Evolutionary conservation across 2,329 filamentous ascomycete genomes (phyloP), one percentile per base, ranked within the genome.

Genomic region (Immersiporthe knoxdaviesiana): DNA sequence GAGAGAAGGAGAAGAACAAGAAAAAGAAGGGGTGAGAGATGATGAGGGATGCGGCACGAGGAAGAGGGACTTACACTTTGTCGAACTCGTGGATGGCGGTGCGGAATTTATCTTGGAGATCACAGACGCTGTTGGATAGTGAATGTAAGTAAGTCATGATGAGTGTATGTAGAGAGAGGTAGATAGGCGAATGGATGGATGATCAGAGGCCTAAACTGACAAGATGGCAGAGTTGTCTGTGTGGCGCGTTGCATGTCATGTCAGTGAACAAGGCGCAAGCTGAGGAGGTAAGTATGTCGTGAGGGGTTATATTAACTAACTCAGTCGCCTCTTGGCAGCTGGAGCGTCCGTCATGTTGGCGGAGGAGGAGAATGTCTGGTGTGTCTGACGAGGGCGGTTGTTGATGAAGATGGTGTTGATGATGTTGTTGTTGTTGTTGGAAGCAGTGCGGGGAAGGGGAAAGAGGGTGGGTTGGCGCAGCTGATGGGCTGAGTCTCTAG

Each of bases 21-120:
- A n/a, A n/a, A n/a, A n/a, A n/a, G n/a, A n/a, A n/a, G n/a, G n/a
- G 65, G 60, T 10, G 39, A 59, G 60, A 14, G 16, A 37, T 47
- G 47, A 47, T 61, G 66, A 56, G 12, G n/a, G n/a, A n/a, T n/a
- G n/a, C n/a, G n/a, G n/a, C n/a, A n/a, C n/a, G n/a, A n/a, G n/a
- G n/a, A n/a, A n/a, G 35, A 54, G 52, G 10, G 11, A 77, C 83
- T 70, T 84, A 92, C 90, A 97, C 87, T 78, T 92, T 93, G 72
- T 92, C 88, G 77, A 94, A 97, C 77, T 97, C 90, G 81, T 91
- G 88, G 75, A 98, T 97, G 68, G 90, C 91, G 11, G 84, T 84
- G 71, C 93, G 88, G 81, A 98, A 98, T 79, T 94, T 97, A 74
- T 97, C 95, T 82, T 98, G 95, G 72, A 98, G 85, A 77, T 98